Conservation (phyloP, 1,139 yeast species). For the Komagataea norvegica region DNA sequence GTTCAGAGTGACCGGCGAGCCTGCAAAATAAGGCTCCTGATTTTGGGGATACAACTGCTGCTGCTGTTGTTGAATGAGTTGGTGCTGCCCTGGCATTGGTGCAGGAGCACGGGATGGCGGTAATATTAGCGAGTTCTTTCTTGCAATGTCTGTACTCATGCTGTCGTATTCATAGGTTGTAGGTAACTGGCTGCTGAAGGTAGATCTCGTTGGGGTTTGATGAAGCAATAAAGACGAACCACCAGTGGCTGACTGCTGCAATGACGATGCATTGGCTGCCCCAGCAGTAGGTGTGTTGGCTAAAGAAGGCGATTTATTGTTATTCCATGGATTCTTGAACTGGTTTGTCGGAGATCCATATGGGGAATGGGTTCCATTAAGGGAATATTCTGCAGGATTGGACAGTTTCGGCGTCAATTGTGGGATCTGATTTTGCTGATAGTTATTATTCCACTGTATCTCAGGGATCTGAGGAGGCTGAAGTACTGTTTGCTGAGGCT, state of each 20-base stretch:
- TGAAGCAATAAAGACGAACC: constrained; percentile 1
- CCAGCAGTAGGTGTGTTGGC: constrained; percentile 8
- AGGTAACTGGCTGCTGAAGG: constrained; percentile 22
- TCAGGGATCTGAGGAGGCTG: too few relatives aligned
- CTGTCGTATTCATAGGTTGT: constrained; percentile 25
- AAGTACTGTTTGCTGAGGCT: constrained; percentile 8
- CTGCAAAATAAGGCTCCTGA: constrained; percentile 18
- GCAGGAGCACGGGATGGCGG: constrained; percentile 30
- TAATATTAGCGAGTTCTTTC: constrained; percentile 25
- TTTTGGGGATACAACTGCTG: constrained; percentile 1
- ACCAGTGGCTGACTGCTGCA: constrained; percentile 6
- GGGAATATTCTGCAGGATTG: constrained; percentile 9
- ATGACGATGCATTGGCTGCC: constrained; percentile 7
- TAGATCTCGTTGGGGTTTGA: constrained; percentile 21
- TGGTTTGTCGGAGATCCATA: constrained; percentile 26
- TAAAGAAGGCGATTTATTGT: constrained; percentile 18
- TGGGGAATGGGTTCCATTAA: constrained; percentile 15
- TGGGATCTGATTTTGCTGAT: constrained; percentile 12
- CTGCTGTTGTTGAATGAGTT: constrained; percentile 1
- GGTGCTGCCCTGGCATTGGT: constrained; percentile 19
- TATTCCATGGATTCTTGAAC: constrained; percentile 26
- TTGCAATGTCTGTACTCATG: constrained; percentile 13
- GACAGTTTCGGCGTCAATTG: constrained; percentile 17
- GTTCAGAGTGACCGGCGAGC: constrained; percentile 17
- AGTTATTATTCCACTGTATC: constrained; percentile 10